Base-by-base conservation (phyloP, 495 filamentous ascomycete species). In the Aspergillus ellipticus region DNA sequence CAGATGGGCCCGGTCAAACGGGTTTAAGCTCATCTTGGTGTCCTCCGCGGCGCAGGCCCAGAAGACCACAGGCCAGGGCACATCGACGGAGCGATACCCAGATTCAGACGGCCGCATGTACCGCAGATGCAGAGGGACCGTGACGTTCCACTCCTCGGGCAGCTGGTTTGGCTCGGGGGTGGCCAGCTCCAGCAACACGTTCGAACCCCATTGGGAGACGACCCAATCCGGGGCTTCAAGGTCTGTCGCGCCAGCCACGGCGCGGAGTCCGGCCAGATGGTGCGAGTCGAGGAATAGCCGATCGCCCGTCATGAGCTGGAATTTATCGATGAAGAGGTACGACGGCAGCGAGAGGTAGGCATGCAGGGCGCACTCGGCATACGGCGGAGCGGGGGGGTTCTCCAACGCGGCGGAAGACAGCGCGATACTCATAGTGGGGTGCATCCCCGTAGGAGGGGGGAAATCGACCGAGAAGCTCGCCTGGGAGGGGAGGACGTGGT, bases 201-300 rank as follows among this genome's bases (percentile, higher is more conserved):
- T 83, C 11, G 86, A 90, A 17, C 94, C 94, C 95, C 94, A 97
- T 53, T 78, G 65, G 21, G 78, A 66, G 42, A 89, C 76, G 10
- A 83, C 83, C 79, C 94, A 98, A 58, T 87, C 86, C 9, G 94
- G 94, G 0, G 90, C 90, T 71, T 98, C 94, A 46, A 98, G 90
- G 60, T 97, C 94, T 3, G 90, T 90, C 42, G 90, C 90, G 39
- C 90, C 86, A 35, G 85, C 82, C 43, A 89, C 79, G 51, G 83
- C 83, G 39, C 81, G 84, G 39, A 97, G 69, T 0, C 79, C 71
- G 21, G 75, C 78, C 43, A 98, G 74, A 62, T 92, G 87, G 48
- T 95, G 89, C 2, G 89, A 89, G 17, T 80, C 57, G 31, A 92
- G 78, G 72, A 90, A 88, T 35, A 92, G 77, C 6, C 77, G 69